These are phyloP conservation scores for Annulohypoxylon maeteangense DNA, from an alignment of 495 filamentous ascomycete genomes.

Conservation along the genomic window DNA sequence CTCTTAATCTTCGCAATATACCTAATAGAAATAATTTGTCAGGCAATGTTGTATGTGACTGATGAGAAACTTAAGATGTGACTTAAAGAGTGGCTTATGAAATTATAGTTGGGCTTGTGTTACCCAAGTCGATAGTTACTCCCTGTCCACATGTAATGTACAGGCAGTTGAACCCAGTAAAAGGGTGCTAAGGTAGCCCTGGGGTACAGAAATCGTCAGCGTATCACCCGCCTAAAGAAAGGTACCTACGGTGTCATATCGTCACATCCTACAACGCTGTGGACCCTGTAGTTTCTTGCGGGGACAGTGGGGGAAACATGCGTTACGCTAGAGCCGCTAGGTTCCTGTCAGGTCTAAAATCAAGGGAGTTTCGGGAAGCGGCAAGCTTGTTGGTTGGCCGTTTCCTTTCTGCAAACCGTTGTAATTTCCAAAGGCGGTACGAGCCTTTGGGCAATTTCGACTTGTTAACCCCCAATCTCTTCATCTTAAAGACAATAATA, in stretches of 20 bases:
- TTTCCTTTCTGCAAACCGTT: conserved; percentile 13
- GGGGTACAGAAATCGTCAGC: conserved; percentile 7
- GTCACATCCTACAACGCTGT: conserved; percentile 8
- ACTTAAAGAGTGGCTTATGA: background rate
- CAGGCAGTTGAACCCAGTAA: conserved; percentile 11
- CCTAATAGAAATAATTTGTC: background rate
- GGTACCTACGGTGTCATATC: conserved; percentile 8
- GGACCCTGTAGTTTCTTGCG: conserved; percentile 7
- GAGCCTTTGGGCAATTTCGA: conserved; percentile 34
- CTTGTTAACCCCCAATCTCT: conserved; percentile 23
- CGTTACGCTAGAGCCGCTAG: conserved; percentile 17
- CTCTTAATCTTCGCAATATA: background rate
- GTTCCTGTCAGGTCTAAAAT: conserved; percentile 28
- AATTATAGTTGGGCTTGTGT: conserved; percentile 15
- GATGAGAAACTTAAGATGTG: background rate
- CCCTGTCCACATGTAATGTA: too few species aligned
- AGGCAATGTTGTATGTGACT: background rate
- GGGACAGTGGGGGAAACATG: background rate
- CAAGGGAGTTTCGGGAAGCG: conserved; percentile 40
- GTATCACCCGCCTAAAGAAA: conserved; percentile 12
- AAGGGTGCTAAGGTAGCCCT: background rate
- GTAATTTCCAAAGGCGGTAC: conserved; percentile 32
- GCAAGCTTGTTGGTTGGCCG: conserved; percentile 38
- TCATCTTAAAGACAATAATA: background rate
- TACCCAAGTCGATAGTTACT: conserved; percentile 1